Evolutionary conservation across 805 yeast genomes (phyloP).

Genomic region (Kazachstania kunashirensis): DNA sequence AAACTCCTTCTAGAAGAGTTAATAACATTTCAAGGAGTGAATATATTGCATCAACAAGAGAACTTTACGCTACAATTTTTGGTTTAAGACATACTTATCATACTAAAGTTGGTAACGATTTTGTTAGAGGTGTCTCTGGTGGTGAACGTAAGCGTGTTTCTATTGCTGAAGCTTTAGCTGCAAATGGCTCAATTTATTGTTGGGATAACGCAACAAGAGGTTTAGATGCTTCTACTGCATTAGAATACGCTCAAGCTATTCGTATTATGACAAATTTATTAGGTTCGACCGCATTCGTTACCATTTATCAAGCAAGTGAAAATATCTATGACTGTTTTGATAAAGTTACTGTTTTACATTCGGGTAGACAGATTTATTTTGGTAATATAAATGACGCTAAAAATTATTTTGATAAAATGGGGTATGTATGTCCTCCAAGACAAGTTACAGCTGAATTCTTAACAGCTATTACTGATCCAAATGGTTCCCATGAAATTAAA

Average conservation of each 20-base stretch:
- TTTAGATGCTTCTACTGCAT: slow-evolving; percentile 61
- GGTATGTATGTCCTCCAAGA: slow-evolving; percentile 46
- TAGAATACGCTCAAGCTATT: slow-evolving; percentile 53
- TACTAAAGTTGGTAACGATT: slow-evolving; percentile 48
- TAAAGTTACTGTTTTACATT: slow-evolving; percentile 42
- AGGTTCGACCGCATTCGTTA: slow-evolving; percentile 45
- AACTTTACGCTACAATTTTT: slow-evolving; percentile 34
- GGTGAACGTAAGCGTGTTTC: slow-evolving; percentile 84
- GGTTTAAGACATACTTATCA: slow-evolving; percentile 47
- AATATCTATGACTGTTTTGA: slow-evolving; percentile 47
- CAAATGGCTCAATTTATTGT: slow-evolving; percentile 47
- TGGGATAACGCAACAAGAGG: slow-evolving; percentile 77
- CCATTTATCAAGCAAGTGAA: slow-evolving; percentile 52
- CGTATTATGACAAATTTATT: slow-evolving; percentile 44
- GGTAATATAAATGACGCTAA: slow-evolving; percentile 44
- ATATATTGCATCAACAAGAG: slow-evolving; percentile 36
- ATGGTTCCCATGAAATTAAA: slow-evolving; percentile 31
- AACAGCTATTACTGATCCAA: slow-evolving; percentile 52
- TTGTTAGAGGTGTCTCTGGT: slow-evolving; percentile 68
- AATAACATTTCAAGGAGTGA: slow-evolving; percentile 38
- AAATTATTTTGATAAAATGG: slow-evolving; percentile 45
- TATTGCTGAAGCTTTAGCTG: slow-evolving; percentile 63
- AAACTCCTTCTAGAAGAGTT: slow-evolving; percentile 50
- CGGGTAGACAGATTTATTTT: slow-evolving; percentile 46
- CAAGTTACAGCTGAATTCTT: slow-evolving; percentile 55